Evolutionary conservation across 1,284 basidiomycete species (phyloP).

Genomic region (Ceratobasidium sp.): DNA sequence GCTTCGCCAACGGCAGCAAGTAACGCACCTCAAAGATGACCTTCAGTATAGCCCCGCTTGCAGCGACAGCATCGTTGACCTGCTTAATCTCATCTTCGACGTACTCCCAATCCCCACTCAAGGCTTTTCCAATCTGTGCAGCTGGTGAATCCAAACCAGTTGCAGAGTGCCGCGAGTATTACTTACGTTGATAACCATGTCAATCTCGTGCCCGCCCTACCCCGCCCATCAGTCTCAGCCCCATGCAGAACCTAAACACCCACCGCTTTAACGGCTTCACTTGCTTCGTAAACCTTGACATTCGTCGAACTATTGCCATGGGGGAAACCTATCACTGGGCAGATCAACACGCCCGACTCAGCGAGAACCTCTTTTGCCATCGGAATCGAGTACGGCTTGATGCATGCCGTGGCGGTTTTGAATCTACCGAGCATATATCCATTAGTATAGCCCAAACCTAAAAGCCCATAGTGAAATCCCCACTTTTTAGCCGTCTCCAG

Average conservation of each 20-base stretch:
- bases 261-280: slow-evolving; percentile 47
- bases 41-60: slow-evolving; percentile 51
- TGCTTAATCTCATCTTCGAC: slow-evolving; percentile 51
- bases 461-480: neutral
- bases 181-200: slow-evolving; percentile 52
- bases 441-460: neutral
- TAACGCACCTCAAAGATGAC: slow-evolving; percentile 52
- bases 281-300: slow-evolving; percentile 49
- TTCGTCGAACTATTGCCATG: slow-evolving; percentile 51
- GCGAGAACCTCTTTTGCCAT: slow-evolving; percentile 49
- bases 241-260: slow-evolving; percentile 6
- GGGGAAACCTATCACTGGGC: slow-evolving; percentile 52
- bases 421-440: slow-evolving; percentile 44
- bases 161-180: neutral
- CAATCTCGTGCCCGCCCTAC: slow-evolving; percentile 51
- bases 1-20: slow-evolving; percentile 7
- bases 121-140: slow-evolving; percentile 50
- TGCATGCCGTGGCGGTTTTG: slow-evolving; percentile 52
- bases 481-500: slow-evolving; percentile 48
- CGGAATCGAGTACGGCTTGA: slow-evolving; percentile 51
- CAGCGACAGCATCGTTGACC: slow-evolving; percentile 51
- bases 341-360: slow-evolving; percentile 49
- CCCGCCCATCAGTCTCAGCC: slow-evolving; percentile 7
- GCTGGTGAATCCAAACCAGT: neutral
- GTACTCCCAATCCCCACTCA: slow-evolving; percentile 51